Base-by-base conservation (phyloP, 192 early-diverging fungal genomes). In the Allomyces javanicus region DNA sequence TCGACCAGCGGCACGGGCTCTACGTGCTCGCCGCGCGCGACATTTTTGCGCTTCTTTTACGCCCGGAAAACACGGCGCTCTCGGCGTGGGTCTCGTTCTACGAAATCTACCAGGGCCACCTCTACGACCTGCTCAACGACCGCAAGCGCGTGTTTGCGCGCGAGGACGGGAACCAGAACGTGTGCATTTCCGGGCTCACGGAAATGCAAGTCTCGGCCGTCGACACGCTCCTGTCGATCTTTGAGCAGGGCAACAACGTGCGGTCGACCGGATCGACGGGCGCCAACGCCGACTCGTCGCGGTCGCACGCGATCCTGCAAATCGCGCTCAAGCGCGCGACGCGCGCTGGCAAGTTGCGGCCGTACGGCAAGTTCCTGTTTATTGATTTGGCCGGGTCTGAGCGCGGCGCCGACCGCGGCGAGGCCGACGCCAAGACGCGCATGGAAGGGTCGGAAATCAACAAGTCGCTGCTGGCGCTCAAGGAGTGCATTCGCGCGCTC, bases 371-470 rank as follows among this genome's bases (percentile, higher is more conserved):
- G 72, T 81, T 99, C 44, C 92, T 87, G 75, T 97, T 99, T 71
- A 97, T 99, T 65, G 96, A 99, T 76, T 77, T 99, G 68, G 96
- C 96, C 23, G 96, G 96, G 45, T 94, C 89, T 73, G 96, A 99
- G 73, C 86, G 96, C 44, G 96, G 96, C 43, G 89, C 96, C 7
- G 96, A 99, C 75, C 84, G 94, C 55, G 94, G 94, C 22, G 93
- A 96, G 24, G 78, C 92, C 4, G 87, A 96, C 75, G 80, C 86
- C 63, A 89, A 96, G 75, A 97, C 94, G 24, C 86, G 91, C 71
- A 94, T 94, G 93, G 96, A 99, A 72, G 96, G 94, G 17, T 90
- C 94, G 1, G 94, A 99, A 77, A 99, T 99, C 78, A 99, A 99
- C 81, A 97, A 97, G 75, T 92, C 91, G 72, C 78, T 99, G 68